A percentile compares a stretch with the other conserved stretches of the same genome.
These are phyloP conservation scores for Graphiopsis chlorocephala DNA, from an alignment of 2,329 filamentous ascomycete genomes.

Conservation along the genomic window DNA sequence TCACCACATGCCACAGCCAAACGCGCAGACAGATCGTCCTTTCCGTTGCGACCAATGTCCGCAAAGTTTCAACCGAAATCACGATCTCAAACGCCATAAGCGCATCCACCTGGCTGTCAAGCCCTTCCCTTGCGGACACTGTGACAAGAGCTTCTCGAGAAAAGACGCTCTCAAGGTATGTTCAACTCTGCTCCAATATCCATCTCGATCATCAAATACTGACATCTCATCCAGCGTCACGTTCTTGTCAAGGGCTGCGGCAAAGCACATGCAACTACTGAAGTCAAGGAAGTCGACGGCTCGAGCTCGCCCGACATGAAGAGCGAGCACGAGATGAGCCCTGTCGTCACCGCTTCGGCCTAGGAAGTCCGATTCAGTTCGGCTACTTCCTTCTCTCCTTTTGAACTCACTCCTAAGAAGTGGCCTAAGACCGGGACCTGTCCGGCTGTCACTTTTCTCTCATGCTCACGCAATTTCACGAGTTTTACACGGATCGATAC, in stretches of 20 bases:
- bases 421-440: constrained; percentile 13
- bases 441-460: constrained; percentile 8
- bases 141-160: constrained; percentile 93
- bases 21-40: constrained; percentile 70
- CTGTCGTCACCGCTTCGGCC: constrained; percentile 29
- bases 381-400: not conserved
- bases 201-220: constrained; percentile 18
- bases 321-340: constrained; percentile 34
- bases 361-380: constrained; percentile 14
- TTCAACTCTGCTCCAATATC: constrained; percentile 19
- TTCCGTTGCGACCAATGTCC: constrained; percentile 93
- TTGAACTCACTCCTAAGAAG: not conserved
- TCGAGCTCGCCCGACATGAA: constrained; percentile 35
- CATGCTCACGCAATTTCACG: constrained; percentile 11
- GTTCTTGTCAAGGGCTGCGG: constrained; percentile 67
- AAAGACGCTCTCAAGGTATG: constrained; percentile 95
- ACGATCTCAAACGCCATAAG: constrained; percentile 94
- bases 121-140: constrained; percentile 86
- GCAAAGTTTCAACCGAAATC: constrained; percentile 93
- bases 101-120: constrained; percentile 93
- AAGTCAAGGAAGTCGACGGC: constrained; percentile 37
- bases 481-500: constrained; percentile 14
- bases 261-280: constrained; percentile 42
- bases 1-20: constrained; percentile 49
- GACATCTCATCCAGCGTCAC: constrained; percentile 53